Base-by-base conservation (phyloP, 192 early-diverging fungal genomes). In the Phycomyces blakesleeanus region DNA sequence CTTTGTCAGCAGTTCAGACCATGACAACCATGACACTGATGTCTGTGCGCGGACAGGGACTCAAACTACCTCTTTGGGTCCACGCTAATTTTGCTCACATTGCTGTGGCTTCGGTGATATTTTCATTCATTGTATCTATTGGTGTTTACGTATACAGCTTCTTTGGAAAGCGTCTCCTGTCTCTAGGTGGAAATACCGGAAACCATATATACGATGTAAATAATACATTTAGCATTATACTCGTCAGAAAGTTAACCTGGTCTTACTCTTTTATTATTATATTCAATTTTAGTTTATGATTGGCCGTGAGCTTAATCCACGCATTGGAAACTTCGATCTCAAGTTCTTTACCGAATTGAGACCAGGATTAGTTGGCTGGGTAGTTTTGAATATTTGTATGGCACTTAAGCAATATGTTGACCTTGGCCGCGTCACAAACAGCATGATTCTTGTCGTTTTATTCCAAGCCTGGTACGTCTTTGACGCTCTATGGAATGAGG, bases 241-340 rank as follows among this genome's bases (percentile, higher is more conserved):
- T 51, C 16, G 11, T n/a, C n/a, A n/a, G n/a, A n/a, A n/a, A n/a
- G n/a, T 14, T 40, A 65, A 20, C 18, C 37, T 34, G 29, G 29
- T 5, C 44, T 50, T 9, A 26, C 42, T 67, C 24, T 27, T 27
- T 16, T 55, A 16, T 42, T 18, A n/a, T 47, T 44, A 15, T n/a
- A 24, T 61, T 27, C 29, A 41, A 57, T 57, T 16, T 11, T 65
- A 85, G 78, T 97, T 93, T 62, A 94, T 91, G 68, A 94, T 98
- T 52, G 96, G 96, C 6, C 83, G 96, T 59, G 95, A 97, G 68
- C 82, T 98, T 50, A 98, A 96, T 77, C 96, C 96, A 55, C 88
- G 96, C 26, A 72, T 94, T 50, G 80, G 84, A 20, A 42, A 64
- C 0, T 84, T 96, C 52, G 96, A 98, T 66, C 78, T 98, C 66